Base-by-base conservation (phyloP, 2,329 filamentous ascomycete genomes). In the Trichophyton benhamiae region DNA sequence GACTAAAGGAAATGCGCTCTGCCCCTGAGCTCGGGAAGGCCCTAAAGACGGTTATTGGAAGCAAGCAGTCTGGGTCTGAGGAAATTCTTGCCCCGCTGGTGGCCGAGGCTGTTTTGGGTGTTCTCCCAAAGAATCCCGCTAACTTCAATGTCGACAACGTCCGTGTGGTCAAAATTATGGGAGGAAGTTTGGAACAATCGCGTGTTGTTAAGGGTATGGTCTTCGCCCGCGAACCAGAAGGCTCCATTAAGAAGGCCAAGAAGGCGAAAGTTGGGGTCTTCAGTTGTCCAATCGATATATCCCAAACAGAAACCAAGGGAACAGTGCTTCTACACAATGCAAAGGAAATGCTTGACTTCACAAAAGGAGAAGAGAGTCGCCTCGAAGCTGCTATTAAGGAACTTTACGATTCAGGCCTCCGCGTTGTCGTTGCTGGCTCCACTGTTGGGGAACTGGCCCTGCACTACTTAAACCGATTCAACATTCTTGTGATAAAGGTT, bases 131-230 rank as follows among this genome's bases (percentile, higher is more conserved):
- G 81, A 96, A 96, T 78, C 88, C 94, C 22, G 78, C 82, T 73
- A 91, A 95, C 78, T 99, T 99, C 83, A 99, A 96, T 77, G 91
- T 99, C 66, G 94, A 99, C 80, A 99, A 99, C 76, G 87, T 99
- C 70, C 89, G 94, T 63, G 95, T 99, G 62, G 95, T 99, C 69
- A 99, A 99, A 83, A 99, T 99, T 71, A 97, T 99, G 92, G 94
- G 94, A 69, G 92, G 94, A 66, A 91, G 88, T 73, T 79, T 99
- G 72, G 89, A 95, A 71, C 91, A 99, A 79, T 96, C 91, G 75
- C 86, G 85, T 67, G 92, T 99, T 13, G 87, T 99, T 63, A 95
- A 89, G 81, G 94, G 94, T 67, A 99, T 99, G 94, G 95, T 99
- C 59, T 97, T 99, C 73, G 87, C 90, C 70, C 88, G 95, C 72